Conservation (phyloP, 1,139 yeast species). For the Kazachstania sp. region DNA sequence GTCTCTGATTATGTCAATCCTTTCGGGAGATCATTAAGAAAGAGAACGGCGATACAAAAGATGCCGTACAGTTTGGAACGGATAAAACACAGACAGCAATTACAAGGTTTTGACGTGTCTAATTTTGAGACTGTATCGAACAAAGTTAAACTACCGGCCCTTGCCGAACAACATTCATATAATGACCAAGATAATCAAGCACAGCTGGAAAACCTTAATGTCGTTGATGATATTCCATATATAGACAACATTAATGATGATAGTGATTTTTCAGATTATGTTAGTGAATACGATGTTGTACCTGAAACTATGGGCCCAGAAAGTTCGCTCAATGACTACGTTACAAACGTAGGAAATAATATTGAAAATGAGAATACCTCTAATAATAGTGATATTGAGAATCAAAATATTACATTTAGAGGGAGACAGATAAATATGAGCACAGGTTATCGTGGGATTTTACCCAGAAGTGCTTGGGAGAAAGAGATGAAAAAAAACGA, state of each 20-base stretch:
- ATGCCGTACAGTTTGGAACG: constrained; percentile 31
- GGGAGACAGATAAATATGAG: constrained; percentile 23
- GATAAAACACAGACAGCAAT: constrained; percentile 24
- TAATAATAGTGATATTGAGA: constrained; percentile 2
- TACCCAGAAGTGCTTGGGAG: constrained; percentile 29
- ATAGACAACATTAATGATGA: constrained; percentile 1
- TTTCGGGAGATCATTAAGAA: constrained; percentile 17
- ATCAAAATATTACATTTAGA: constrained; percentile 18
- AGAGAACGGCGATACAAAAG: constrained; percentile 29
- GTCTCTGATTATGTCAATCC: neutral
- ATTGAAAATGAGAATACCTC: neutral
- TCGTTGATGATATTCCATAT: neutral
- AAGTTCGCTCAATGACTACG: neutral
- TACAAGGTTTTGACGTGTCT: constrained; percentile 26
- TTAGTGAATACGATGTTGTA: neutral
- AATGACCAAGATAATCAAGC: neutral
- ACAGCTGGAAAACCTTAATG: neutral
- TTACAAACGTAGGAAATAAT: neutral
- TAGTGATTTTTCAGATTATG: constrained; percentile 1
- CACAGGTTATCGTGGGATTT: constrained; percentile 27
- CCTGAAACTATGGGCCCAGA: neutral
- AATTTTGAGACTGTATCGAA: constrained; percentile 13
- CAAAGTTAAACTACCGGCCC: constrained; percentile 4
- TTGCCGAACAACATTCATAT: neutral
- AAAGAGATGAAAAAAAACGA: constrained; percentile 12